Base-by-base conservation (phyloP, 768 basidiomycete species). In the Kwoniella sp. region DNA sequence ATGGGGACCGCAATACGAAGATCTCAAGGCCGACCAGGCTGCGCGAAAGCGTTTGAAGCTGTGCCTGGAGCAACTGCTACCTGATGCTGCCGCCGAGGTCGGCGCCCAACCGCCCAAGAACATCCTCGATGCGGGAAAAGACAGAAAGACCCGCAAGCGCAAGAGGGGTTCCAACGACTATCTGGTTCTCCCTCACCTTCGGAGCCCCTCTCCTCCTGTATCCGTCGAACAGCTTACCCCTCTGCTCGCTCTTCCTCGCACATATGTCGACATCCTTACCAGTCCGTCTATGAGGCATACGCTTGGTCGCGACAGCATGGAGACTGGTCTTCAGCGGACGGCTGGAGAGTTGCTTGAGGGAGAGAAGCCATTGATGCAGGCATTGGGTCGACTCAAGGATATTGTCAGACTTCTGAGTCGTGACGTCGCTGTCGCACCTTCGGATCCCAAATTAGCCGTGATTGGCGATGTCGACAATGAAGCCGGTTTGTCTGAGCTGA, bases 331-430 rank as follows among this genome's bases (percentile, higher is more conserved):
- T 17, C 76, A 78, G 57, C 57, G 75, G 17, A 80, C 80, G 15
- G 77, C 79, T 1, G 74, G 73, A 8, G 79, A 81, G 51, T 58
- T 81, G 40, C 67, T 81, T 24, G 79, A 81, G 53, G 76, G 78
- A 25, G 80, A 81, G 62, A 79, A 70, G 37, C 71, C 70, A 7
- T 52, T 81, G 44, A 62, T 73, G 60, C 71, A 74, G 54, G 71
- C 74, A 26, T 59, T 80, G 17, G 79, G 80, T 0, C 33, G 72
- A 49, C 62, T 79, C 44, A 56, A 61, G 22, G 79, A 79, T 52
- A 60, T 76, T 9, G 59, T 73, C 12, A 44, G 76, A 49, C 54
- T 72, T 1, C 53, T 68, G 2, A 58, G 58, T 24, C 44, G 64
- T 46, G 74, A 77, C 27, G 65, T 69, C 4, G 59, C 64, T 8